Evolutionary conservation across 2,329 filamentous ascomycete species (phyloP).

Genomic region (Neoascochyta sp.): DNA sequence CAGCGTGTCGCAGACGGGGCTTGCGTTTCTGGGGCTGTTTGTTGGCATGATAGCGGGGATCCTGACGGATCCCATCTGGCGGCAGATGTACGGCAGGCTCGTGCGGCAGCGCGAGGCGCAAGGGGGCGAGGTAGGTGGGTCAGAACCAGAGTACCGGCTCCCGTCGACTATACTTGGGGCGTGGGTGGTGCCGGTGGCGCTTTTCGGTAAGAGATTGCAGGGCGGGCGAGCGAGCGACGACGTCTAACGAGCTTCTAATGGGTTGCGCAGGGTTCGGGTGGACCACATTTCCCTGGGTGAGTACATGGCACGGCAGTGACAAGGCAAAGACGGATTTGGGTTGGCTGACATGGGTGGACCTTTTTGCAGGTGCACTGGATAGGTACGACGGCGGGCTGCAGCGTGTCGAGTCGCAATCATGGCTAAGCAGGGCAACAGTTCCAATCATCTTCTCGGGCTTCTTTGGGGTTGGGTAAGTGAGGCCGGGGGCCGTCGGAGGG

Average conservation of each 20-base stretch:
- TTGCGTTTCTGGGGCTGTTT: constrained; percentile 65
- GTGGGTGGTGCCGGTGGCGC: constrained; percentile 69
- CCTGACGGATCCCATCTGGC: constrained; percentile 64
- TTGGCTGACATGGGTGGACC: constrained; percentile 24
- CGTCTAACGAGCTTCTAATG: constrained; percentile 27
- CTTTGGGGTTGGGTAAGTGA: constrained; percentile 45
- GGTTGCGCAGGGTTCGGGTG: constrained; percentile 64
- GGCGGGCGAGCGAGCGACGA: too few relatives aligned
- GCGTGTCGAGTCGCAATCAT: constrained; percentile 23
- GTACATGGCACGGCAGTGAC: too few relatives aligned
- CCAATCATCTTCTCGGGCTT: constrained; percentile 49
- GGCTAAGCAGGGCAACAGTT: constrained; percentile 40
- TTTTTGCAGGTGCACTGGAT: constrained; percentile 49
- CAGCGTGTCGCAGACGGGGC: constrained; percentile 72
- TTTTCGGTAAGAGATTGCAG: constrained; percentile 62
- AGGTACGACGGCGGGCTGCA: constrained; percentile 37
- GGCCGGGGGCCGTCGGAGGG: too few relatives aligned
- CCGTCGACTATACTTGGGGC: constrained; percentile 66
- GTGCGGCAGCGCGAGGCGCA: constrained; percentile 52
- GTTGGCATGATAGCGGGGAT: constrained; percentile 64
- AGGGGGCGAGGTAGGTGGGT: constrained; percentile 53
- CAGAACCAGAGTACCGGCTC: constrained; percentile 83
- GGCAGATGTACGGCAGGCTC: constrained; percentile 56
- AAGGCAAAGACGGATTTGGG: too few relatives aligned
- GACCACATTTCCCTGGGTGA: constrained; percentile 71